Percentiles rank a stretch among this genome's conserved stretches.
These are phyloP conservation scores for Trametes punicea DNA, from an alignment of 768 basidiomycete species.

Conservation along the genomic window DNA sequence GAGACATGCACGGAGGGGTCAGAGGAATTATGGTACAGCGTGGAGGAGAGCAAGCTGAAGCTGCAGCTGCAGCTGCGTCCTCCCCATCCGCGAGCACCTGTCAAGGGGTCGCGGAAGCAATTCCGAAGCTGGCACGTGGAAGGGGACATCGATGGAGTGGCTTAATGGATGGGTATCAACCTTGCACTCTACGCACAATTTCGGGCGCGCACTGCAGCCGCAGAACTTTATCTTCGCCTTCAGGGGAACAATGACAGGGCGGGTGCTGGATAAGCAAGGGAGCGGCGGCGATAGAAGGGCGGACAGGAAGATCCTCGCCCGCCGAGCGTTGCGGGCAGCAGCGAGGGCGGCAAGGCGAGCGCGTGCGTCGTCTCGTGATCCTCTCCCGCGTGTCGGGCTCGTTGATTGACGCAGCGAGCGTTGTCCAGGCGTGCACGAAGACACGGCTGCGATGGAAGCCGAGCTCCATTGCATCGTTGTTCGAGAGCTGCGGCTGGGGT, in stretches of 20 bases:
- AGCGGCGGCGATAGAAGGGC: constrained; percentile 12
- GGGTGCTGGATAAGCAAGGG: constrained; percentile 2
- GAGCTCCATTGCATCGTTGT: not conserved
- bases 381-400: not conserved
- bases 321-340: constrained; percentile 9
- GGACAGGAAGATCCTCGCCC: constrained; percentile 9
- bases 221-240: not conserved
- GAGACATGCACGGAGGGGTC: not conserved
- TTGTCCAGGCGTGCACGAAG: not conserved
- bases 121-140: constrained; percentile 4
- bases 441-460: not conserved
- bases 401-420: not conserved
- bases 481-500: too few species aligned
- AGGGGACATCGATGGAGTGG: constrained; percentile 8
- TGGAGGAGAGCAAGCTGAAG: too few species aligned
- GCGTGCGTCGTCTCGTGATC: constrained; percentile 7
- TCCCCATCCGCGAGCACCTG: too few species aligned
- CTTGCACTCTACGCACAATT: not conserved
- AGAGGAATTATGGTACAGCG: not conserved
- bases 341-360: not conserved
- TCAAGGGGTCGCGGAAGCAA: constrained; percentile 5
- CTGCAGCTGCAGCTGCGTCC: too few species aligned
- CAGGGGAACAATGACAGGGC: not conserved
- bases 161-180: not conserved
- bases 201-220: not conserved